Base-by-base conservation (phyloP, 163 green algal genomes). In the Trebouxia gelatinosa region DNA sequence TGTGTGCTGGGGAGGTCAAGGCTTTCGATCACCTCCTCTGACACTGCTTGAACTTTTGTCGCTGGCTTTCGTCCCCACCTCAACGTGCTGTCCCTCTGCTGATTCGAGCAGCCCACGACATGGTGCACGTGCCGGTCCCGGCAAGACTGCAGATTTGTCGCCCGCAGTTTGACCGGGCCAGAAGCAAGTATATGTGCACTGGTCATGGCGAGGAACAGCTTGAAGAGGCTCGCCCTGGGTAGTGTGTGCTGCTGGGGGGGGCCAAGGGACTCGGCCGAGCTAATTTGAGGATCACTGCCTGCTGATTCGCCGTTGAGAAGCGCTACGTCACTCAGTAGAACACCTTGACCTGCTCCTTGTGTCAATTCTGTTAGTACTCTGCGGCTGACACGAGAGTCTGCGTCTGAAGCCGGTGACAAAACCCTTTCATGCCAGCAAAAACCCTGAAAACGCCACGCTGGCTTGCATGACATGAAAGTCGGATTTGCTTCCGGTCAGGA, bases 251-350 rank as follows among this genome's bases (percentile, higher is more conserved):
- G 19, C 50, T 72, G 64, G 64, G 64, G 62, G 64, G 64, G 64
- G 64, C 64, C 64, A 72, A 72, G 64, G 64, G 64, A 72, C 64
- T 72, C 64, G 64, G 64, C 64, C 64, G 43, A 54, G 13, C 13
- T 54, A 13, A 54, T 9, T 54, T 9, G 13, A 54, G 43, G n/a
- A n/a, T n/a, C n/a, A n/a, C n/a, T n/a, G n/a, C n/a, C n/a, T n/a
- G n/a, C n/a, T n/a, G n/a, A n/a, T n/a, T n/a, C n/a, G n/a, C n/a
- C n/a, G n/a, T n/a, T n/a, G n/a, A n/a, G n/a, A n/a, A n/a, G n/a
- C n/a, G n/a, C n/a, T n/a, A n/a, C n/a, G n/a, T n/a, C n/a, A n/a
- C n/a, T n/a, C n/a, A n/a, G n/a, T n/a, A n/a, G n/a, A n/a, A n/a
- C n/a, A n/a, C n/a, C n/a, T n/a, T n/a, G n/a, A n/a, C n/a, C n/a